phyloP scores from a whole-genome alignment of 768 basidiomycete species.

The Cystofilobasidium bisporidii region DNA sequence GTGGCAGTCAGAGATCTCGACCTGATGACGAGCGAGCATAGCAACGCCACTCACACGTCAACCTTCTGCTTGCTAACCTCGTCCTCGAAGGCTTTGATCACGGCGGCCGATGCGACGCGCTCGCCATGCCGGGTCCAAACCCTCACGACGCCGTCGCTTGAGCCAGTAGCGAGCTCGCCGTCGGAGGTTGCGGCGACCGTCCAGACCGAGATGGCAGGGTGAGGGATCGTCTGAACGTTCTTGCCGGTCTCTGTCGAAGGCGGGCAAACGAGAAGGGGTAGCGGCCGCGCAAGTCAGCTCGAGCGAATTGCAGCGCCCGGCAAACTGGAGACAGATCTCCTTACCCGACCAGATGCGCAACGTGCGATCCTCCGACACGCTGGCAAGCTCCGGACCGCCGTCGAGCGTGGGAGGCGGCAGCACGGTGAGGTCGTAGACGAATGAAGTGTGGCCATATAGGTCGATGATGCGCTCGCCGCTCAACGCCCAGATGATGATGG shows the following conservation, averaged over 20 bases:
- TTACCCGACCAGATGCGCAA: slow-evolving; percentile 66
- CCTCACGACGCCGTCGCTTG: slow-evolving; percentile 77
- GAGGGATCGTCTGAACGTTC: slow-evolving; percentile 75
- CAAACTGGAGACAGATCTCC: slow-evolving; percentile 1
- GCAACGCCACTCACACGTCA: slow-evolving; percentile 50
- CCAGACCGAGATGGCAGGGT: slow-evolving; percentile 88
- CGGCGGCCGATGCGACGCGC: slow-evolving; percentile 40
- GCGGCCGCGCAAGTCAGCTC: not conserved
- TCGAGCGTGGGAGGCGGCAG: slow-evolving; percentile 45
- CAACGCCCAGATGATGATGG: slow-evolving; percentile 85
- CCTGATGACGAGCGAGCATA: no score
- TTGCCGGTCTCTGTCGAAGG: slow-evolving; percentile 52
- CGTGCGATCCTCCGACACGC: slow-evolving; percentile 75
- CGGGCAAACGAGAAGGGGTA: not conserved
- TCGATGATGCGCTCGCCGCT: slow-evolving; percentile 66
- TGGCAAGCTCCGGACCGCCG: slow-evolving; percentile 47
- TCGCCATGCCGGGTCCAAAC: slow-evolving; percentile 59
- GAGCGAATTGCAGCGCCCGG: not conserved
- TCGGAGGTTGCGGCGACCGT: slow-evolving; percentile 73
- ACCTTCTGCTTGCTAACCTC: slow-evolving; percentile 70
- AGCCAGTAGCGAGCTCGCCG: slow-evolving; percentile 83
- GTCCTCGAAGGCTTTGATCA: slow-evolving; percentile 59
- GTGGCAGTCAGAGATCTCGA: no score
- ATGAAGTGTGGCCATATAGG: slow-evolving; percentile 90
- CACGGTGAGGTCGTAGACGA: slow-evolving; percentile 80